phyloP scores from a whole-genome alignment of 441 rosid species.

The Jatropha multifida region DNA sequence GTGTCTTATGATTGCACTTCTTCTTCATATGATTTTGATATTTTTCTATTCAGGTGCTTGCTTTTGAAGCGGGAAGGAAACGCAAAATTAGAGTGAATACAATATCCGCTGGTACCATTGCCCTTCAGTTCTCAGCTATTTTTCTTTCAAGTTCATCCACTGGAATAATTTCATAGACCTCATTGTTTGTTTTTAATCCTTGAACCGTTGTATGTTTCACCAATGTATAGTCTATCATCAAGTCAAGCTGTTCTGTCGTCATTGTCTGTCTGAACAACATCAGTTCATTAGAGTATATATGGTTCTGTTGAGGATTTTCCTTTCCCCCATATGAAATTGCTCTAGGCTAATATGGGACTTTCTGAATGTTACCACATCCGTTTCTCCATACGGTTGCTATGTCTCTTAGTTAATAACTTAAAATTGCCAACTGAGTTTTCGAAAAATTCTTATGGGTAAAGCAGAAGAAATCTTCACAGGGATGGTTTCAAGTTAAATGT shows the following conservation, averaged over 20 bases:
- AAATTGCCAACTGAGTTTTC: too few species aligned
- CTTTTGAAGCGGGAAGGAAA: constrained; percentile 97
- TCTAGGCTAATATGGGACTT: background rate
- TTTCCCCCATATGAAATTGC: too few species aligned
- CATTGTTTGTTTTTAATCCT: background rate
- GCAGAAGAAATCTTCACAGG: too few species aligned
- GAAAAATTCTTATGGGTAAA: too few species aligned
- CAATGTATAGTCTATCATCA: background rate
- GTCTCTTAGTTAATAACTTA: too few species aligned
- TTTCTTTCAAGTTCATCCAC: constrained; percentile 2
- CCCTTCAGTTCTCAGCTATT: background rate
- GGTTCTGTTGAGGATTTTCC: background rate
- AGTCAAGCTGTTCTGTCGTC: background rate
- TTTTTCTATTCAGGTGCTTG: constrained; percentile 56
- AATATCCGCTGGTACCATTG: constrained; percentile 63
- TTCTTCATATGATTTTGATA: background rate
- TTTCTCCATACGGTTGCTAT: background rate
- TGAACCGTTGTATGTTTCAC: background rate
- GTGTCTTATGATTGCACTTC: background rate
- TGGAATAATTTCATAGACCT: background rate
- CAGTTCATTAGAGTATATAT: background rate
- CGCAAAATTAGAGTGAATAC: constrained; percentile 86
- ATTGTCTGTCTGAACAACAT: background rate
- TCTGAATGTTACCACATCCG: background rate
- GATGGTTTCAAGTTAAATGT: too few species aligned